Percentiles rank a stretch among this genome's conserved stretches.
phyloP scores from a whole-genome alignment of 495 filamentous ascomycete genomes.

The Diplogelasinospora grovesii region DNA sequence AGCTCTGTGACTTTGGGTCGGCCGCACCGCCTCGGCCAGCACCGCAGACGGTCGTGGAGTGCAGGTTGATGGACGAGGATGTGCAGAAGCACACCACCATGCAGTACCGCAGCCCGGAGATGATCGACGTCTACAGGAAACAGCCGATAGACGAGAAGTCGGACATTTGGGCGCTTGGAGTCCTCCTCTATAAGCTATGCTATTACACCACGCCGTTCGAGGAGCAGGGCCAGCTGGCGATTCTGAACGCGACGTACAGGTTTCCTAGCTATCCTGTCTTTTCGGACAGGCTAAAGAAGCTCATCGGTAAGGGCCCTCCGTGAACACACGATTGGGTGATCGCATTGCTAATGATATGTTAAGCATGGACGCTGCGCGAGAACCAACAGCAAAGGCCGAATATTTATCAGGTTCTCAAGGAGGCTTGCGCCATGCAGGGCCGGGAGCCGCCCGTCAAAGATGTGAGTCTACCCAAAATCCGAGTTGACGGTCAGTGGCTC shows the following conservation, averaged over 20 bases:
- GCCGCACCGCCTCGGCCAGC: conserved; percentile 77
- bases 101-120: conserved; percentile 96
- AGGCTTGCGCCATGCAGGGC: conserved; percentile 83
- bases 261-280: conserved; percentile 83
- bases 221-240: conserved; percentile 96
- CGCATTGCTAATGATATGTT: conserved; percentile 29
- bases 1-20: conserved; percentile 97
- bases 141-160: conserved; percentile 98
- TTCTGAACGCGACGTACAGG: conserved; percentile 91
- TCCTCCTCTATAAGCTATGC: conserved; percentile 94
- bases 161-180: conserved; percentile 95
- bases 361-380: conserved; percentile 88
- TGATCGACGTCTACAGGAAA: conserved; percentile 96
- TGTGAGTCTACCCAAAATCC: conserved; percentile 44
- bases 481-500: conserved; percentile 9
- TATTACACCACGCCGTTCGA: conserved; percentile 99
- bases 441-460: conserved; percentile 87
- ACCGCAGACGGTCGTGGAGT: conserved; percentile 77
- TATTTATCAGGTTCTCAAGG: conserved; percentile 84
- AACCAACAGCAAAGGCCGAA: conserved; percentile 76
- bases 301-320: conserved; percentile 64
- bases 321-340: background rate
- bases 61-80: conserved; percentile 88
- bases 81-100: conserved; percentile 95
- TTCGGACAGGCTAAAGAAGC: conserved; percentile 81